phyloP scores from a whole-genome alignment of 2,329 filamentous ascomycete species.

The Monilinia laxa region DNA sequence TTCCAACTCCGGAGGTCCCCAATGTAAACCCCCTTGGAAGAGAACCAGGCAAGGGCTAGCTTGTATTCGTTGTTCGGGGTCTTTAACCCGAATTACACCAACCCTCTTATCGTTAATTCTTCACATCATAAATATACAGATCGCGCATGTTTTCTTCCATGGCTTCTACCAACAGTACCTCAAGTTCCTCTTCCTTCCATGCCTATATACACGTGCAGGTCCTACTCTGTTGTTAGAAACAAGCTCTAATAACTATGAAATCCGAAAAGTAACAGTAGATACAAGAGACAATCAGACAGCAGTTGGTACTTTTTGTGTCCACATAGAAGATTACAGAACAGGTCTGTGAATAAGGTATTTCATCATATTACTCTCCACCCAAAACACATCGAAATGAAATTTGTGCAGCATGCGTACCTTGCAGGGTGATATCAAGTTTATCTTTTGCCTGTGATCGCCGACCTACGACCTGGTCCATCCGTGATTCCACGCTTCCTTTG shows the following conservation, averaged over 20 bases:
- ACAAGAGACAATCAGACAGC: constrained; percentile 64
- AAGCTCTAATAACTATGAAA: not conserved
- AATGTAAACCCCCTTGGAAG: not conserved
- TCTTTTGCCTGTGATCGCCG: too few relatives aligned
- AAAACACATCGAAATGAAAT: constrained; percentile 28
- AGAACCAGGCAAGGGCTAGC: not conserved
- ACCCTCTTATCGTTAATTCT: not conserved
- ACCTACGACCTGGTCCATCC: constrained; percentile 68
- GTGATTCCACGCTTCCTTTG: constrained; percentile 86
- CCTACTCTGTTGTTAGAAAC: constrained; percentile 23
- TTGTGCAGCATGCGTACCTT: not conserved
- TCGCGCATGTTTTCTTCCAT: not conserved
- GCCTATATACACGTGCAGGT: not conserved
- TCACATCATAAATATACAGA: not conserved
- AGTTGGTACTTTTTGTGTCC: constrained; percentile 73
- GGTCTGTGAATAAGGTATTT: constrained; percentile 75
- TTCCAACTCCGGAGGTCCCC: not conserved
- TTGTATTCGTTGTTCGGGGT: not conserved
- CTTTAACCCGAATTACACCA: not conserved
- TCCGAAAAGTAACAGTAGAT: not conserved
- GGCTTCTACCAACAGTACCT: not conserved
- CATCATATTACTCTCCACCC: constrained; percentile 57
- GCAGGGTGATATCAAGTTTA: too few relatives aligned
- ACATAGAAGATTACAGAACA: constrained; percentile 72
- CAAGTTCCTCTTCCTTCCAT: not conserved